These are phyloP conservation scores for Phlyctochytrium arcticum DNA, from an alignment of 192 early-diverging fungal species.

Conservation along the genomic window DNA sequence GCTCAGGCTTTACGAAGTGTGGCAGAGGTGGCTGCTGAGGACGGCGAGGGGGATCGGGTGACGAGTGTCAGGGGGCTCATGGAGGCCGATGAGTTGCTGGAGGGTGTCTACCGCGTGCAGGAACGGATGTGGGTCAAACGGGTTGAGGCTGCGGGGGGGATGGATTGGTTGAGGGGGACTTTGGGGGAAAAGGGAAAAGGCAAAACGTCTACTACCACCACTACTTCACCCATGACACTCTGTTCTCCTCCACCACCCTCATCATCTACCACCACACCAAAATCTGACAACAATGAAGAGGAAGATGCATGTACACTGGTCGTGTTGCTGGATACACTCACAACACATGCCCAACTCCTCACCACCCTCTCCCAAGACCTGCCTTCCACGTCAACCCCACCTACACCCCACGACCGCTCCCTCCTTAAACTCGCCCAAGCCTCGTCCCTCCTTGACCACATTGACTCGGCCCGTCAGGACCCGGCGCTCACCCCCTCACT, in stretches of 20 bases:
- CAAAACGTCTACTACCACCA: background rate
- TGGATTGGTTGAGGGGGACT: no score
- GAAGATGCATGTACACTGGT: slow-evolving; percentile 8
- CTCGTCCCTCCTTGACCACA: slow-evolving; percentile 2
- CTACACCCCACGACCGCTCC: slow-evolving; percentile 15
- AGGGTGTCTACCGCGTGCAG: slow-evolving; percentile 18
- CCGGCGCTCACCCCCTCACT: no score
- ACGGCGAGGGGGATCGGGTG: slow-evolving; percentile 39
- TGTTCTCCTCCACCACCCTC: background rate
- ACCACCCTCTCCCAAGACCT: slow-evolving; percentile 21
- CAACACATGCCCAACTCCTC: slow-evolving; percentile 30
- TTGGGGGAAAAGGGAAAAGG: background rate
- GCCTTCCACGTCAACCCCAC: slow-evolving; percentile 13
- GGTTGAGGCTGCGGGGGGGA: background rate
- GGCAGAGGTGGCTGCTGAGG: slow-evolving; percentile 50
- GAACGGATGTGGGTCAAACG: background rate
- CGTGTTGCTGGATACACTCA: slow-evolving; percentile 40
- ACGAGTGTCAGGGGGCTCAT: slow-evolving; percentile 31
- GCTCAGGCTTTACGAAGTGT: slow-evolving; percentile 59
- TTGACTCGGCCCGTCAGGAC: background rate
- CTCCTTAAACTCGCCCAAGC: slow-evolving; percentile 1
- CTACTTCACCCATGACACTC: background rate
- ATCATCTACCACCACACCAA: background rate
- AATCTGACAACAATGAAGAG: background rate
- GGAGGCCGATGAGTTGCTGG: slow-evolving; percentile 34